Base-by-base conservation (phyloP, 1,139 yeast genomes). In the Hanseniaspora sp. region DNA sequence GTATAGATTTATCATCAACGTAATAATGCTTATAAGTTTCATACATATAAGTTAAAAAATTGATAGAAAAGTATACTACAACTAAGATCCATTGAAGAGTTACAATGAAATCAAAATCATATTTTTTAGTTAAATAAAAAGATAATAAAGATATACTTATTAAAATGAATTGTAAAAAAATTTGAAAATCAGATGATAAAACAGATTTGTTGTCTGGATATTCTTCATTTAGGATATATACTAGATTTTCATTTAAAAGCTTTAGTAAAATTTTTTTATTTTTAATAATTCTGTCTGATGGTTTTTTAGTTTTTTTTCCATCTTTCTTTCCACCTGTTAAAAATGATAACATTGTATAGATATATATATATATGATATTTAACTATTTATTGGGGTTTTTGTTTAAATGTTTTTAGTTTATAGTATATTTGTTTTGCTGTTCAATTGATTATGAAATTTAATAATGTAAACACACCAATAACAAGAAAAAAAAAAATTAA, bases 201-300 rank as follows among this genome's bases (percentile, higher is more conserved):
- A 37, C 42, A 9, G 49, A 46, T 12, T 35, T 46, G 30, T 46
- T 51, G 8, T 33, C 29, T 7, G 41, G 47, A 40, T n/a, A 39
- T 17, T 9, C 28, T 31, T 17, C 43, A 8, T 46, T 23, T 38
- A 51, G n/a, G 7, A 45, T 28, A 15, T 51, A 38, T 29, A 38
- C 34, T 5, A 51, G 17, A 29, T 51, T 31, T 6, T 51, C 45
- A 29, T 51, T 45, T 5, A 51, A 7, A 11, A 30, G 12, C 35
- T 51, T 45, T 23, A 51, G 9, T 5, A 51, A 35, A 13, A 38
- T 45, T 7, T 13, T 34, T 15, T 30, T 51, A 41, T 40, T 45
- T 9, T 34, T 44, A 5, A 39, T 39, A 34, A 51, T 34, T 18
- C 12, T 30, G 9, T 5, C 23, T 2, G 28, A 23, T 17, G 54